Percentiles rank a stretch among this genome's conserved stretches.
Conservation (phyloP, 73 alveolate species). For the Paramecium sexaurelia region DNA sequence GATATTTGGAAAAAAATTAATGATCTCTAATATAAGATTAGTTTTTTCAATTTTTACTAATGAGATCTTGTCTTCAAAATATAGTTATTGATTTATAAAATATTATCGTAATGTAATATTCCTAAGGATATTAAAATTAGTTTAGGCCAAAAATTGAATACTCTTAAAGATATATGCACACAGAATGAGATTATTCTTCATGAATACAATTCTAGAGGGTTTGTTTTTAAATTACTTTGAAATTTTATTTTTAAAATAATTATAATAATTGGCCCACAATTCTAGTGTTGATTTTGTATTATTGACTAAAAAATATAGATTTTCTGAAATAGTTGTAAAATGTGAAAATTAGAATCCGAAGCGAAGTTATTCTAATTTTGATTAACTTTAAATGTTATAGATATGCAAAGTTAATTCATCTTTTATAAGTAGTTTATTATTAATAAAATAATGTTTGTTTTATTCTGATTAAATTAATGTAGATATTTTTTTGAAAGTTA, state of each 20-base stretch:
- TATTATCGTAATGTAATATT: neutral
- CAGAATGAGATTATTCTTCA: neutral
- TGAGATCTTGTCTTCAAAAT: neutral
- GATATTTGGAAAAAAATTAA: neutral
- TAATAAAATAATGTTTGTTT: neutral
- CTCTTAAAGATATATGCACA: neutral
- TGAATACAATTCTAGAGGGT: neutral
- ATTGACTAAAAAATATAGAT: neutral
- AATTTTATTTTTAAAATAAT: neutral
- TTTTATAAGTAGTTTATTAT: neutral
- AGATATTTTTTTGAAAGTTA: neutral
- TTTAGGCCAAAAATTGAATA: neutral
- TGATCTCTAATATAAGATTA: neutral
- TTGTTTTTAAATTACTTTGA: neutral
- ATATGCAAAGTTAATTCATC: neutral
- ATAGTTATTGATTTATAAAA: neutral
- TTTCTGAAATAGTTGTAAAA: neutral
- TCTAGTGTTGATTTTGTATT: neutral
- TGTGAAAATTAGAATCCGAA: neutral
- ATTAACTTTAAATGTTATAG: neutral
- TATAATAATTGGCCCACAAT: neutral
- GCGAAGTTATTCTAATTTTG: neutral
- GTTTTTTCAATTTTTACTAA: neutral
- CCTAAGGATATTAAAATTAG: neutral
- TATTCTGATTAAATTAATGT: neutral